Conservation (phyloP, 768 basidiomycete species). For the Leccinum fibrillosum region DNA sequence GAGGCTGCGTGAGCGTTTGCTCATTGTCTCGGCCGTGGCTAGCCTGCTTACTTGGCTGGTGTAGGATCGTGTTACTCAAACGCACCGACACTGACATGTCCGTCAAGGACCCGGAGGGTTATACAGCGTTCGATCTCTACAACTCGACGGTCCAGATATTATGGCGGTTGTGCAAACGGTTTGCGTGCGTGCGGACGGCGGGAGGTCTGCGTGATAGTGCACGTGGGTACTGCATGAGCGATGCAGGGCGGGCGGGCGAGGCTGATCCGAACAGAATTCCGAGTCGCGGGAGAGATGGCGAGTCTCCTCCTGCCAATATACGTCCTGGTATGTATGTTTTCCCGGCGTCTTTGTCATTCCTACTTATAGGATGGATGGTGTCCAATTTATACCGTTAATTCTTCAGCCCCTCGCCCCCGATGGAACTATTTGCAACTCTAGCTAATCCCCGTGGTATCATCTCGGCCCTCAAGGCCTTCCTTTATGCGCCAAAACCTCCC, state of each 20-base stretch:
- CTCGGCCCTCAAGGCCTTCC: not conserved
- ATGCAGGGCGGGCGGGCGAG: too few species aligned
- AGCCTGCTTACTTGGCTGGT: constrained; percentile 16
- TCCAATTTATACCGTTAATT: not conserved
- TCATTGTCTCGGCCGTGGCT: not conserved
- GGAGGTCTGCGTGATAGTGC: too few species aligned
- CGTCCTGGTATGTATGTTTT: too few species aligned
- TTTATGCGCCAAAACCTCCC: not conserved
- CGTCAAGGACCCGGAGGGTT: constrained; percentile 82
- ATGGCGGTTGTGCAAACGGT: too few species aligned
- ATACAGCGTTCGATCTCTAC: constrained; percentile 90
- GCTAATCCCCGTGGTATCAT: not conserved
- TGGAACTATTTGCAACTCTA: not conserved
- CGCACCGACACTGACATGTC: constrained; percentile 67
- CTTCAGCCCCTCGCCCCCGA: not conserved
- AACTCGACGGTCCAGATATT: constrained; percentile 85
- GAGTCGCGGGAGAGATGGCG: too few species aligned
- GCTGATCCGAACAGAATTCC: too few species aligned
- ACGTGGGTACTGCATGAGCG: too few species aligned
- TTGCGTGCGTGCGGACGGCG: too few species aligned
- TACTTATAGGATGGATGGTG: not conserved
- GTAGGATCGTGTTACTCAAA: constrained; percentile 70
- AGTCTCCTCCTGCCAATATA: too few species aligned
- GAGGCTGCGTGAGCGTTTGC: constrained; percentile 53
- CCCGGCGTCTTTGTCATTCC: too few species aligned